Conservation (phyloP, 1,139 yeast genomes). For the Kodamaea ohmeri region DNA sequence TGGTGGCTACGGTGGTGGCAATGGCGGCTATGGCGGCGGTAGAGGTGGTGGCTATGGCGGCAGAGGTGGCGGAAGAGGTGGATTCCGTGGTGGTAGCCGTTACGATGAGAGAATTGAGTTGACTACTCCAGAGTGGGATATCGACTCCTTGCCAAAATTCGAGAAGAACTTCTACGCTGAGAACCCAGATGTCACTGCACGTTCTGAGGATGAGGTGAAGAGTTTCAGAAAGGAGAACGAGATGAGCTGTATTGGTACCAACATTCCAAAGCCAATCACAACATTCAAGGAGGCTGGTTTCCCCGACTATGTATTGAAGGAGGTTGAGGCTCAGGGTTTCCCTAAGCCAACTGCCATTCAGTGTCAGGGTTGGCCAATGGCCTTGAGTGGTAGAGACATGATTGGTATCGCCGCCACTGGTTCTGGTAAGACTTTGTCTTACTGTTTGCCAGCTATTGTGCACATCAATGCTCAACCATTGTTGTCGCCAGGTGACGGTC, state of each 20-base stretch:
- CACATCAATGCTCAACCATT: slow-evolving; percentile 98
- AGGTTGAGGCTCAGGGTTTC: slow-evolving; percentile 90
- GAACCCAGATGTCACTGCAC: slow-evolving; percentile 70
- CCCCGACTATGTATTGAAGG: slow-evolving; percentile 87
- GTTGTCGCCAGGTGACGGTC: slow-evolving; percentile 92
- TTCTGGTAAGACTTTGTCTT: slow-evolving; percentile 96
- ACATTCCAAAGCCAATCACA: slow-evolving; percentile 93
- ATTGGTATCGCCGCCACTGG: slow-evolving; percentile 99
- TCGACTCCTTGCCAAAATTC: slow-evolving; percentile 75
- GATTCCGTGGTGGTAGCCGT: slow-evolving; percentile 23
- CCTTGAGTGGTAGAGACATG: slow-evolving; percentile 97
- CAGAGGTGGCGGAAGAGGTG: slow-evolving; percentile 39
- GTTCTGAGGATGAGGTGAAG: slow-evolving; percentile 69
- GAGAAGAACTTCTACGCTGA: slow-evolving; percentile 94
- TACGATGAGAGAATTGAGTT: slow-evolving; percentile 51
- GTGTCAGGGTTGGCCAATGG: slow-evolving; percentile 99
- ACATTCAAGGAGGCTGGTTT: slow-evolving; percentile 94
- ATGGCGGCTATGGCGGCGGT: slow-evolving; percentile 32
- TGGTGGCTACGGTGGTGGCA: slow-evolving; percentile 22
- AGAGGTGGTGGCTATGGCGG: slow-evolving; percentile 34
- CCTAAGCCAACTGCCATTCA: slow-evolving; percentile 94
- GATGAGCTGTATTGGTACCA: slow-evolving; percentile 80
- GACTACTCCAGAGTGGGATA: slow-evolving; percentile 76
- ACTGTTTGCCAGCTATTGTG: slow-evolving; percentile 94
- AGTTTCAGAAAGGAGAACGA: slow-evolving; percentile 78